These are phyloP conservation scores for Oemleria cerasiformis DNA, from an alignment of 306 rosid species.

Conservation along the genomic window DNA sequence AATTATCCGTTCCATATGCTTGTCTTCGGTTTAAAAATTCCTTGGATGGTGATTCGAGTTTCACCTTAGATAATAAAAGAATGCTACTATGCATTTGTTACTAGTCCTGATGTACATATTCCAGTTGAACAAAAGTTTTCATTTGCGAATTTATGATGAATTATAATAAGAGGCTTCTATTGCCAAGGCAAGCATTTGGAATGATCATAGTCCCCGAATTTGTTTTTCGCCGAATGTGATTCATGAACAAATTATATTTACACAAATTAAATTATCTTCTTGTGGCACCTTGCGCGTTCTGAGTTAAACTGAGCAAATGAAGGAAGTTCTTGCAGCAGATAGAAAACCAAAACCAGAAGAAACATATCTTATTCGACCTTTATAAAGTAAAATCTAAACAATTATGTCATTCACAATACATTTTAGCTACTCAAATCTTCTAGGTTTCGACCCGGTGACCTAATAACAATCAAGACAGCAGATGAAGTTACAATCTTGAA, in stretches of 20 bases:
- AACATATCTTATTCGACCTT: too few species aligned
- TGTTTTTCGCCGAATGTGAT: not conserved
- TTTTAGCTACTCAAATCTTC: not conserved
- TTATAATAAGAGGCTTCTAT: not conserved
- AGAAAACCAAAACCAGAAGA: too few species aligned
- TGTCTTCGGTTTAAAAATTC: not conserved
- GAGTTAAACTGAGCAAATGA: too few species aligned
- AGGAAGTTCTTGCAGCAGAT: too few species aligned
- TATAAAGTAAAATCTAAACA: not conserved
- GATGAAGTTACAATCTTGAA: too few species aligned
- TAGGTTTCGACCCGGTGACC: not conserved
- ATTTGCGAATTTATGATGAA: not conserved
- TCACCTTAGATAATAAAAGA: not conserved
- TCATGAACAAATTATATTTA: too few species aligned
- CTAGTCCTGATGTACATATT: not conserved
- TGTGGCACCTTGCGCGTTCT: too few species aligned
- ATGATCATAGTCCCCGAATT: not conserved
- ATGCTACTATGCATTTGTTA: not conserved
- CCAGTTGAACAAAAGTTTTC: not conserved
- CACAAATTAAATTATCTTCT: too few species aligned
- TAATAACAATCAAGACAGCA: too few species aligned
- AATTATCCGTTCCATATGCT: not conserved
- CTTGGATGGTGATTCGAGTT: slow-evolving; percentile 1
- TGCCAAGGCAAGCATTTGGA: not conserved
- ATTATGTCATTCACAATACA: too few species aligned